Evolutionary conservation across 225 moss, liverwort and hornwort species (phyloP).

Genomic region (Marchantia paleacea): DNA sequence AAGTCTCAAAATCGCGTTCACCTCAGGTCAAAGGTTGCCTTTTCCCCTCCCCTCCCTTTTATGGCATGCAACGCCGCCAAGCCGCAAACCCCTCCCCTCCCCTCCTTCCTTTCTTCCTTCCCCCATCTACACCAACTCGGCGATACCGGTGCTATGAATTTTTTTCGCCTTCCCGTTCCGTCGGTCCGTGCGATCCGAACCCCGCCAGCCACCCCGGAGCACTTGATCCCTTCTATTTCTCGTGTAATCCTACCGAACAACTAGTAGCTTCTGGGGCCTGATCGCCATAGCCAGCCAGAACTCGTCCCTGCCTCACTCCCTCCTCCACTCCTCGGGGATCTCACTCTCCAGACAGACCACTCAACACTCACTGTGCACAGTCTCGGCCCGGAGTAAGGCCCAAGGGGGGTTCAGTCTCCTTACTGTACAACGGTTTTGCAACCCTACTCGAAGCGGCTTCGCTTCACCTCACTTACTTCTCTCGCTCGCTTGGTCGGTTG

Average conservation of each 20-base stretch:
- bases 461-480: no score
- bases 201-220: not conserved
- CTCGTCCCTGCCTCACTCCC: not conserved
- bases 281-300: not conserved
- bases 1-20: not conserved
- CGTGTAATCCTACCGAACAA: not conserved
- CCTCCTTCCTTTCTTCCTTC: no score
- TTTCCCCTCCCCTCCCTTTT: not conserved
- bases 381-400: not conserved
- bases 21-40: not conserved
- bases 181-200: not conserved
- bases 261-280: not conserved
- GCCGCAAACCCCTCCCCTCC: not conserved
- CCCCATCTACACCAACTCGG: not conserved
- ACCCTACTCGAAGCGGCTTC: not conserved
- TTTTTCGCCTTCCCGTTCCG: not conserved
- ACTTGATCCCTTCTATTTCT: not conserved
- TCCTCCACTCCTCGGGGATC: not conserved
- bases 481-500: constrained; percentile 15
- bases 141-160: not conserved
- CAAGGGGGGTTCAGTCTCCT: not conserved
- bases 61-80: constrained; percentile 8
- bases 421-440: not conserved
- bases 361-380: not conserved
- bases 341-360: not conserved